Evolutionary conservation across 495 filamentous ascomycete species (phyloP), one percentile per base, ranked within the genome.

Genomic region (Talaromyces nanjingensis): DNA sequence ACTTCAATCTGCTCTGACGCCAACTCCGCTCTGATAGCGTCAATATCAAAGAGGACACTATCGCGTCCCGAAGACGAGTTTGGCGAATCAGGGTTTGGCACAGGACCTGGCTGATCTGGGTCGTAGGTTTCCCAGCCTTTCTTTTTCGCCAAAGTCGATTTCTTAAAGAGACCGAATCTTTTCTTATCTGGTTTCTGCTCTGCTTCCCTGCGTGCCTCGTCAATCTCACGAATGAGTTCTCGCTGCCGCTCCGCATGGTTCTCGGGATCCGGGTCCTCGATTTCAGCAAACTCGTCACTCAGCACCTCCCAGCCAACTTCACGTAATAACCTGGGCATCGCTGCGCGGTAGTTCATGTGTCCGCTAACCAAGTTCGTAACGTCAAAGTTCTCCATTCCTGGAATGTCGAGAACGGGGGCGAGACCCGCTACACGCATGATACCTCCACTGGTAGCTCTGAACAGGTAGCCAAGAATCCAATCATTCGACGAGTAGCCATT

Each of bases 381-480:
- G 70, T 99, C 87, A 22, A 93, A 80, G 67, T 97, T 98, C 74
- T 99, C 94, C 24, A 99, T 74, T 7, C 90, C 90, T 0, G 87
- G 86, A 53, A 97, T 81, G 1, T 80, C 83, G 42, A 92, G 87
- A 25, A 99, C 81, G 7, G 89, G 81, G 4, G 87, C 92, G 6
- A 99, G 84, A n/a, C 94, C 94, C 5, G 92, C 92, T 0, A 99
- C 86, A 18, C 89, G 89, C 75, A 90, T 87, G 71, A 99, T 93
- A 58, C 94, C 96, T 62, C 94, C 94, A 67, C 86, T 88, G 18
- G 94, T 99, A 6, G 96, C 86, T 9, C 94, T 91, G 81, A 99
- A 99, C 6, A 99, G 84, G 69, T 99, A 99, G 4, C 94, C 93
- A 33, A 99, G 74, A 70, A 99, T 98, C 94, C 96, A 99, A 73